Percentiles rank a stretch among this genome's conserved stretches.
Evolutionary conservation across 352 stramenopile genomes (phyloP).

Genomic region (Pythium dissotocum): DNA sequence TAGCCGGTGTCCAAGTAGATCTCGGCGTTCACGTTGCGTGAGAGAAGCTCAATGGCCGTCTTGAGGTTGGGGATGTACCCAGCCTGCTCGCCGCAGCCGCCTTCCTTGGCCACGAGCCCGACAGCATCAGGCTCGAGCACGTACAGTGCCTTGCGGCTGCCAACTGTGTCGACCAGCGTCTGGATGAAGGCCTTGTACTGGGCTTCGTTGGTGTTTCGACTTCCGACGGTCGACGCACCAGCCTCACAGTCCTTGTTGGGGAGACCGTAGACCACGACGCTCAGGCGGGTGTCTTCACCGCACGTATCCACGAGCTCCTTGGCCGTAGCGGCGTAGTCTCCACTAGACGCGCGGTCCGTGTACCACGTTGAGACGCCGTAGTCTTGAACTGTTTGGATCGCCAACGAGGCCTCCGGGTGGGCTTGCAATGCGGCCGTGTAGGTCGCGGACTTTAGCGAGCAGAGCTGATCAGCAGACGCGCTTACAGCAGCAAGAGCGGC

Average conservation of each 20-base stretch:
- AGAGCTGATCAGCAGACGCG: constrained; percentile 41
- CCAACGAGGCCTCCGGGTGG: constrained; percentile 45
- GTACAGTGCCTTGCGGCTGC: constrained; percentile 60
- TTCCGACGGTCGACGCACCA: constrained; percentile 42
- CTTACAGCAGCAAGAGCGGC: not conserved
- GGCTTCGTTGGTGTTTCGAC: constrained; percentile 36
- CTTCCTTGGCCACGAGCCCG: constrained; percentile 44
- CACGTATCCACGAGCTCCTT: constrained; percentile 40
- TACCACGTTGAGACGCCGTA: constrained; percentile 71
- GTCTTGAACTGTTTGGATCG: constrained; percentile 51
- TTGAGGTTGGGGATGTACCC: constrained; percentile 62
- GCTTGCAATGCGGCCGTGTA: constrained; percentile 46
- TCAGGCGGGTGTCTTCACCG: constrained; percentile 37
- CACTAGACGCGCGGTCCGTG: constrained; percentile 42
- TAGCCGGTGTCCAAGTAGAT: constrained; percentile 75
- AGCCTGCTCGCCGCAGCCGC: constrained; percentile 31
- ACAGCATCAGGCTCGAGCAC: constrained; percentile 74
- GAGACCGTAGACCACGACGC: constrained; percentile 67
- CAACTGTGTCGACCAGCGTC: constrained; percentile 44
- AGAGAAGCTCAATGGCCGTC: constrained; percentile 44
- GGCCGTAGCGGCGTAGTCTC: constrained; percentile 42
- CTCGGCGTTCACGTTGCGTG: constrained; percentile 58
- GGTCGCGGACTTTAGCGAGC: constrained; percentile 42
- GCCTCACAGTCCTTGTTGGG: constrained; percentile 76
- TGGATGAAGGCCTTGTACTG: constrained; percentile 58